Evolutionary conservation across 805 yeast genomes (phyloP), one percentile per base, ranked within the genome.

Genomic region (Candida rishiriensis): DNA sequence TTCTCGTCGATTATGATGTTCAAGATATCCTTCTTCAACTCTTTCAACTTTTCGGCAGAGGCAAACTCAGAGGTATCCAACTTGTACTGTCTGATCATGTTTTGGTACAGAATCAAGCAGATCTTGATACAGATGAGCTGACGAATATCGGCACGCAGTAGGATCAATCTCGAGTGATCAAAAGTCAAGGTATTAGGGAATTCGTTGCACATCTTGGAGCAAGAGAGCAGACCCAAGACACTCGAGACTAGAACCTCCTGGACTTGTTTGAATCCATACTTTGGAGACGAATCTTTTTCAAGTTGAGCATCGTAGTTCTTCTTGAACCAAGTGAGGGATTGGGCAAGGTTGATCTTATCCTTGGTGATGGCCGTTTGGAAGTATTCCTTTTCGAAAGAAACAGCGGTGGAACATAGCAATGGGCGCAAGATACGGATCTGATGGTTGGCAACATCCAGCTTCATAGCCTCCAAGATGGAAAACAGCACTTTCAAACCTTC

Each of bases 381-480:
- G 65, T 88, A 88, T 61, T 87, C 95, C 55, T 81, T 81, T 66
- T 90, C 98, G 57, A 90, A 87, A 47, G 85, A 90, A 11, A 85
- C 84, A 2, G 96, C 93, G 31, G 93, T 86, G 55, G 88, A 89
- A 46, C 88, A 79, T 39, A 91, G 71, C 2, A 85, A 83, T 2
- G 96, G 95, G 56, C 97, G 75, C 42, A 89, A 69, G 16, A 88
- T 79, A 52, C 96, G 75, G 43, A 91, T 87, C 66, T 90, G 97
- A 60, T 90, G 96, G 65, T 90, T 90, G 13, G 97, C 96, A 44
- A 89, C 93, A 59, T 91, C 97, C 49, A 90, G 71, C 63, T 90
- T 91, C 95, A 90, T 89, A 10, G 95, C 91, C 63, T 90, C 97
- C 50, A 91, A 70, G 46, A 91, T 84, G 47, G 85, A 83, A 59